Conservation (phyloP, 139 green algal species). For the Chlamydomonas eustigma region DNA sequence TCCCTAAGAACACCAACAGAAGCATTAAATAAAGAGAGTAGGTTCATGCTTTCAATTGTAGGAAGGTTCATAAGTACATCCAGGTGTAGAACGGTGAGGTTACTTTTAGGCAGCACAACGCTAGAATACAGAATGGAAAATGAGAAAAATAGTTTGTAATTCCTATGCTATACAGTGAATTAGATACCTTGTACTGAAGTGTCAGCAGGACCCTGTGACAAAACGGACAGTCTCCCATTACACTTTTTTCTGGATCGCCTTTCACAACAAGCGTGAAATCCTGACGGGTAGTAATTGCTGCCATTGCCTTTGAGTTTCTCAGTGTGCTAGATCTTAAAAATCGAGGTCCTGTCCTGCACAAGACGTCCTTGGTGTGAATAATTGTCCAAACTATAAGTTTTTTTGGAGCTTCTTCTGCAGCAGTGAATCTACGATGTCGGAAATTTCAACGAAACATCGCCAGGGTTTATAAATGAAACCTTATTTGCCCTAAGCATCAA, state of each 20-base stretch:
- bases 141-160: neutral
- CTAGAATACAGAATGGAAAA: neutral
- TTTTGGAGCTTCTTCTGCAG: no score
- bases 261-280: neutral
- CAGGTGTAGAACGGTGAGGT: neutral
- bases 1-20: neutral
- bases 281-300: neutral
- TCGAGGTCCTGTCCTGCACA: no score
- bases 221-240: conserved; percentile 4
- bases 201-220: conserved; percentile 9
- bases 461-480: no score
- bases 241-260: neutral
- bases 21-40: neutral
- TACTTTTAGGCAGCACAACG: neutral
- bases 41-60: neutral
- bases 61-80: neutral
- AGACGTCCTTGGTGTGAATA: no score
- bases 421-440: no score
- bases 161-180: neutral
- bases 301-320: no score
- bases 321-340: no score
- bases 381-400: no score
- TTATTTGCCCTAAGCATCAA: no score
- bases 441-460: no score
- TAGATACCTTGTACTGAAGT: neutral